Evolutionary conservation across 2,329 filamentous ascomycete genomes (phyloP), one percentile per base, ranked within the genome.

Genomic region (Macrophomina tecta): DNA sequence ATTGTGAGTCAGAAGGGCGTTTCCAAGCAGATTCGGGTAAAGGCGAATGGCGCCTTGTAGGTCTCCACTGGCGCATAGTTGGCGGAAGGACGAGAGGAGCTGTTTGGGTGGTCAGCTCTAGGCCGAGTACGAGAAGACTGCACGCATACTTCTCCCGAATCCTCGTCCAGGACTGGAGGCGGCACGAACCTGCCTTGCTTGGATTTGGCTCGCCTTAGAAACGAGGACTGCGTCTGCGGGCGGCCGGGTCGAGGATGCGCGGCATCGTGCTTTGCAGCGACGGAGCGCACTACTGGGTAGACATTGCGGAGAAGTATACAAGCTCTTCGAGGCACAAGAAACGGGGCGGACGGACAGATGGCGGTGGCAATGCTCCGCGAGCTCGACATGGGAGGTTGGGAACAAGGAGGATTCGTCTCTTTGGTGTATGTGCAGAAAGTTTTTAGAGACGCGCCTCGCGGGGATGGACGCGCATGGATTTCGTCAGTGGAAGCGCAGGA

Each of bases 291-390:
- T 4, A 3, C 12, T 28, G 32, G 46, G 11, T 49, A 45, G 4
- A n/a, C 30, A 62, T 38, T n/a, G n/a, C 45, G 30, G 32, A 62
- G 9, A 16, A 38, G n/a, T 16, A 45, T 42, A 16, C 58, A 62
- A 14, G 58, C 58, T 52, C 49, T 53, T 34, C 61, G 61, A 34
- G 76, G 77, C 4, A 72, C 73, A 40, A 79, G 75, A 58, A 79
- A 78, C 1, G 76, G 76, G 4, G 76, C 71, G 30, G 73, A 76
- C 1, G 76, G 77, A 56, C 75, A 78, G 56, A 78, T 69, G 8
- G 76, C 51, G 1, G 73, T 69, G 18, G 76, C 73, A 23, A 77
- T 72, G 48, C 38, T 28, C 14, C 52, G 53, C 5, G 52, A 30
- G 36, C 32, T 36, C 12, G 48, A 52, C 64, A 61, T 66, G 23